A percentile compares a stretch with the other conserved stretches of the same genome.
These are phyloP conservation scores for Trametopsis cervina DNA, from an alignment of 768 basidiomycete genomes.

Conservation along the genomic window DNA sequence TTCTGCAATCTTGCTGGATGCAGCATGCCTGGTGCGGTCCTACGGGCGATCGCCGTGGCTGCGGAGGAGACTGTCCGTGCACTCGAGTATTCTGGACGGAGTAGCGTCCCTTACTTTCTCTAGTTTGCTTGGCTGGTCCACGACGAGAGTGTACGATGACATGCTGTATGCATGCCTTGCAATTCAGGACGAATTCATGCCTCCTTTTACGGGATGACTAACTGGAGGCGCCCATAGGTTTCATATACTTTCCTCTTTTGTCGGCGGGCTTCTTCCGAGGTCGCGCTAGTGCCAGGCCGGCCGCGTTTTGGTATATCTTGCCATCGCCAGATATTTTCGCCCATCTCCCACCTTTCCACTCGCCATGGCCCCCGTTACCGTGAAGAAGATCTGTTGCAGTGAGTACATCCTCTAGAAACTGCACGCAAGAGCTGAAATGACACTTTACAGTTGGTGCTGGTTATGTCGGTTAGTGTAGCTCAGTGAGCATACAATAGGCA, in stretches of 20 bases:
- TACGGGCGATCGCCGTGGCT: too few relatives aligned
- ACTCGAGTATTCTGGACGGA: too few relatives aligned
- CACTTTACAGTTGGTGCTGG: constrained; percentile 70
- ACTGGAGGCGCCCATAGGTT: too few relatives aligned
- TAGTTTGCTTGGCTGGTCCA: too few relatives aligned
- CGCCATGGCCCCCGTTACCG: constrained; percentile 49
- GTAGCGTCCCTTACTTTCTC: too few relatives aligned
- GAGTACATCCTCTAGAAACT: constrained; percentile 27
- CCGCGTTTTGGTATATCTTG: constrained; percentile 6
- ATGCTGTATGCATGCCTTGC: too few relatives aligned
- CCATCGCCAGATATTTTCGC: constrained; percentile 7
- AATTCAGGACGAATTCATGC: too few relatives aligned
- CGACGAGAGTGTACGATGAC: too few relatives aligned
- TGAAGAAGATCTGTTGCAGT: constrained; percentile 88
- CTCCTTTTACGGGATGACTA: too few relatives aligned
- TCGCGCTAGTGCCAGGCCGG: neutral
- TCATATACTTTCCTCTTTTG: neutral
- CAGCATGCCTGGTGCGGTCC: too few relatives aligned
- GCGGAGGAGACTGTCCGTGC: too few relatives aligned
- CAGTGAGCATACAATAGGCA: constrained; percentile 5
- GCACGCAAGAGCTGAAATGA: constrained; percentile 11
- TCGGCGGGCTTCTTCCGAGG: neutral
- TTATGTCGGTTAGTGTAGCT: constrained; percentile 70
- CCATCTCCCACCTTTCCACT: constrained; percentile 11
- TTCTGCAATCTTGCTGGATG: too few relatives aligned